Conservation (phyloP, 2,329 filamentous ascomycete genomes). For the Triangularia verruculosa region DNA sequence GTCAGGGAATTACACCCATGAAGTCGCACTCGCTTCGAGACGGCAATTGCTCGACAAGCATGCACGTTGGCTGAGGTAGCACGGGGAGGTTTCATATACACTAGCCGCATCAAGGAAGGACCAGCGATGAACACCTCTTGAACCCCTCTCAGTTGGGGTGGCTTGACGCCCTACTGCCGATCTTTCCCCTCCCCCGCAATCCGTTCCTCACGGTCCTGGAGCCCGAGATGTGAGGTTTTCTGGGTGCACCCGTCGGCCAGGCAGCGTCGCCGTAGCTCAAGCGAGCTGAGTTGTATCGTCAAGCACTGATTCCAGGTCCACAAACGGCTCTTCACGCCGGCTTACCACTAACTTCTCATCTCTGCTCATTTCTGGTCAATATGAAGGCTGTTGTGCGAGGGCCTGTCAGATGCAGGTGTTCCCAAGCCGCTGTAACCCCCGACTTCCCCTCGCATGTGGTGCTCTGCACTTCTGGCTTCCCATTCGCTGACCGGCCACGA, state of each 20-base stretch:
- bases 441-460: background rate
- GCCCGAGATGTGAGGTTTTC: background rate
- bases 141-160: background rate
- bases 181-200: background rate
- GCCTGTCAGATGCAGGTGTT: slow-evolving; percentile 7
- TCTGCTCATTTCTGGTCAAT: background rate
- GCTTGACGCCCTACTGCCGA: background rate
- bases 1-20: background rate
- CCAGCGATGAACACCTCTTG: background rate
- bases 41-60: background rate
- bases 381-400: slow-evolving; percentile 4
- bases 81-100: background rate
- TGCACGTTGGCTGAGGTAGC: background rate
- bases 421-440: background rate
- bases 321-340: background rate
- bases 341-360: background rate
- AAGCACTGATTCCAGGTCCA: background rate
- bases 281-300: background rate
- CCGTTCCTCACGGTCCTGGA: background rate
- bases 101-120: background rate
- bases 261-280: background rate
- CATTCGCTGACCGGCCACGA: background rate
- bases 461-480: background rate
- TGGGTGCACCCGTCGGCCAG: background rate
- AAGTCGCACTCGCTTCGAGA: background rate